phyloP scores from a whole-genome alignment of 345 rosid species.

The Citrus trifoliata region DNA sequence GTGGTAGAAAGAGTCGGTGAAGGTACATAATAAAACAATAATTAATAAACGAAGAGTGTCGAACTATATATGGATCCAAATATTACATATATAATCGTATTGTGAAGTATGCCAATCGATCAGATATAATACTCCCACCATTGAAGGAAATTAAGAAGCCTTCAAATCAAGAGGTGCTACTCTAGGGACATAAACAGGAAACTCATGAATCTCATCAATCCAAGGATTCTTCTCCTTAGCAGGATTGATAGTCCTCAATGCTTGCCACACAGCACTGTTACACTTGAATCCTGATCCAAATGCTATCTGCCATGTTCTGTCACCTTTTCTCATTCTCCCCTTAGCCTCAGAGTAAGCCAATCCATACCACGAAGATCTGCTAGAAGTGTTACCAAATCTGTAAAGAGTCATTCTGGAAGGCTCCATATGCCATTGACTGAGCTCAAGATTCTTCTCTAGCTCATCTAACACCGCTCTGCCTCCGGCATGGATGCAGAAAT shows the following conservation, averaged over 20 bases:
- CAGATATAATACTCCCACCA: too few species aligned
- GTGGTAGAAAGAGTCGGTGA: too few species aligned
- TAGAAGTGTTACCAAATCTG: conserved; percentile 88
- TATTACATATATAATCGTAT: not conserved
- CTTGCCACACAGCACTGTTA: conserved; percentile 89
- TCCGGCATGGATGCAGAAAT: conserved; percentile 85
- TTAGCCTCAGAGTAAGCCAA: conserved; percentile 82
- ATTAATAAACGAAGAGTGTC: too few species aligned
- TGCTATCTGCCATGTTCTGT: conserved; percentile 89
- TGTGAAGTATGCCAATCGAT: not conserved
- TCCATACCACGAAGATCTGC: conserved; percentile 91
- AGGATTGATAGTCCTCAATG: conserved; percentile 69
- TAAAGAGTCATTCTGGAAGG: conserved; percentile 89
- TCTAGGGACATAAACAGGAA: conserved; percentile 73
- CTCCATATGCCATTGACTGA: conserved; percentile 85
- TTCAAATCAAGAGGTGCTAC: conserved; percentile 16
- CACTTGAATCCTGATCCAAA: conserved; percentile 97
- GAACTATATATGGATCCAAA: not conserved
- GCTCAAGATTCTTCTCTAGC: conserved; percentile 76
- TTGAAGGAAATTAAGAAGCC: not conserved
- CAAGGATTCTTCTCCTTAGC: conserved; percentile 74
- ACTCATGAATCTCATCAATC: conserved; percentile 74
- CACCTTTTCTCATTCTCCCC: conserved; percentile 80
- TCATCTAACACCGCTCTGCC: conserved; percentile 92
- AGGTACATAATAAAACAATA: too few species aligned